These are phyloP conservation scores for Brassica juncea DNA, from an alignment of 345 rosid species.

Conservation along the genomic window DNA sequence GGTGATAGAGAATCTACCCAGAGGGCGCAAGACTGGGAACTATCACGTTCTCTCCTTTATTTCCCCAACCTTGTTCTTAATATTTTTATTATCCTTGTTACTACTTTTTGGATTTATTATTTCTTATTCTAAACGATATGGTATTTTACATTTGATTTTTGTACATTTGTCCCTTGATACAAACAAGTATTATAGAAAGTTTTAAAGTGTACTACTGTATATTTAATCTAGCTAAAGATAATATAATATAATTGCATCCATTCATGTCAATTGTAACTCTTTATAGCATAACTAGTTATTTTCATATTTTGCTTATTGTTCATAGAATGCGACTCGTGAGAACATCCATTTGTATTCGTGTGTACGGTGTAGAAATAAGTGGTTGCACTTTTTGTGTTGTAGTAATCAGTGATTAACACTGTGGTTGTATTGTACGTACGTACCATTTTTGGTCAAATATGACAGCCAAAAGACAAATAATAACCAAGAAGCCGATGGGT, in stretches of 20 bases:
- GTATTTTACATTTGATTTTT: not conserved
- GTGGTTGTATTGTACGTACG: conserved; percentile 9
- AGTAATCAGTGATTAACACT: conserved; percentile 17
- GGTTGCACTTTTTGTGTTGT: not conserved
- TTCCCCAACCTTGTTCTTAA: conserved; percentile 10
- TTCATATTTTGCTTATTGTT: not conserved
- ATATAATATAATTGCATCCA: not conserved
- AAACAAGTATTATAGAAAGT: not conserved
- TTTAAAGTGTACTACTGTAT: not conserved
- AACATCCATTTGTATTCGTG: conserved; percentile 13
- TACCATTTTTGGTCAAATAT: not conserved
- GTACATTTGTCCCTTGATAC: not conserved
- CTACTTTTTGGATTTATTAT: conserved; percentile 10
- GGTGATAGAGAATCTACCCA: conserved; percentile 35
- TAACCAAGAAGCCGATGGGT: conserved; percentile 21
- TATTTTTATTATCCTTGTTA: conserved; percentile 1
- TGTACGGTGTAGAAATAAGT: conserved; percentile 15
- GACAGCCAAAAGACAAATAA: conserved; percentile 29
- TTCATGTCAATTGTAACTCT: not conserved
- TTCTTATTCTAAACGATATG: not conserved
- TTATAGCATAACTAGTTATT: not conserved
- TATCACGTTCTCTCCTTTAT: conserved; percentile 35
- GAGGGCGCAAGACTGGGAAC: conserved; percentile 39
- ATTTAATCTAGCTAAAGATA: not conserved
- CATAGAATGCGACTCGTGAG: conserved; percentile 2